Conservation (phyloP, 345 rosid species). For the Bruguiera sexangula region DNA sequence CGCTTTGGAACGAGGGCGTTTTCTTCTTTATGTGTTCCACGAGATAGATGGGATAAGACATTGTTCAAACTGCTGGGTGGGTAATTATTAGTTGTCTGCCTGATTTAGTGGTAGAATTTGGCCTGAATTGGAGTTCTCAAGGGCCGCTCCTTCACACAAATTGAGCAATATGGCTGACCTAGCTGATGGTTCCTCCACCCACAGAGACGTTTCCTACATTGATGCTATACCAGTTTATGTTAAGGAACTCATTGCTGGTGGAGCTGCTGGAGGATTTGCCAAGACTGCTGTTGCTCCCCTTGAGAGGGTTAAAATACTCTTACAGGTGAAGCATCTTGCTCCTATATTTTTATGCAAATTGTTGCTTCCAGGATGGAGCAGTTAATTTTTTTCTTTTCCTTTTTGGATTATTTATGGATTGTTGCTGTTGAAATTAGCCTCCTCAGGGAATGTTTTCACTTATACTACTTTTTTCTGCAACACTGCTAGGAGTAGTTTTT, state of each 20-base stretch:
- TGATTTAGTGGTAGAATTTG: constrained; percentile 15
- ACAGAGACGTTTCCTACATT: constrained; percentile 33
- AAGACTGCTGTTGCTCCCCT: constrained; percentile 93
- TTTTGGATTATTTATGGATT: not conserved
- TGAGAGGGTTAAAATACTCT: constrained; percentile 78
- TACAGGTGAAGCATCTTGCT: constrained; percentile 56
- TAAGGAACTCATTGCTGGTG: constrained; percentile 89
- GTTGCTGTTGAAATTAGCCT: too few relatives aligned
- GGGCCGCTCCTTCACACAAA: constrained; percentile 68
- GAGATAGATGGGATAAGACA: constrained; percentile 91
- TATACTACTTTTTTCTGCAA: too few relatives aligned
- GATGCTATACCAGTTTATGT: constrained; percentile 77
- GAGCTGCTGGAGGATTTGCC: constrained; percentile 91
- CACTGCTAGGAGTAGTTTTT: too few relatives aligned
- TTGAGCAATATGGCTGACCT: constrained; percentile 59
- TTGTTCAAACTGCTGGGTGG: constrained; percentile 58
- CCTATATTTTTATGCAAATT: not conserved
- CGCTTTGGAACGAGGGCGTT: constrained; percentile 28
- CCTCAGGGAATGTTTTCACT: too few relatives aligned
- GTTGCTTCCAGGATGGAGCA: not conserved
- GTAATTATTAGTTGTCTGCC: constrained; percentile 24
- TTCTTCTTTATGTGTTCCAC: constrained; percentile 44
- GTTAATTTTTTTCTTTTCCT: not conserved
- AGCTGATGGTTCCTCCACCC: constrained; percentile 52
- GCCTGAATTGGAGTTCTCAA: constrained; percentile 16